Conservation (phyloP, 2,329 filamentous ascomycete species). For the Arthrinium puccinioides region DNA sequence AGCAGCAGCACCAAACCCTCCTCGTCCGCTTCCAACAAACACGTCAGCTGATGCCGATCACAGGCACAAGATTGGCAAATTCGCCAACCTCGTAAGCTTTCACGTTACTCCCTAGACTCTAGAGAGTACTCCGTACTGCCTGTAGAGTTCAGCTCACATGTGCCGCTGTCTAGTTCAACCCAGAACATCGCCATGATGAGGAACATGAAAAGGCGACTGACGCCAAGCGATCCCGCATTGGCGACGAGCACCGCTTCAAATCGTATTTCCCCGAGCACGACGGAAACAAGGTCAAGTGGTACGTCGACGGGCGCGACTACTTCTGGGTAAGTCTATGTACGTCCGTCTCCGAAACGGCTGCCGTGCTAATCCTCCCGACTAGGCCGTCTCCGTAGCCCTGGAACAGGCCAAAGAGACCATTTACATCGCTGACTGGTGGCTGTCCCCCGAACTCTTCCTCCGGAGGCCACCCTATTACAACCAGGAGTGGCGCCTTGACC, state of each 20-base stretch:
- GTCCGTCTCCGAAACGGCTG: neutral
- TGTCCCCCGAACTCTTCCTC: constrained; percentile 82
- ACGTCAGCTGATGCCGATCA: no score
- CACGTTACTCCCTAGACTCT: no score
- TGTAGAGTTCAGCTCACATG: constrained; percentile 7
- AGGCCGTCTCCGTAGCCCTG: constrained; percentile 79
- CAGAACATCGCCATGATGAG: constrained; percentile 88
- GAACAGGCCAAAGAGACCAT: constrained; percentile 87
- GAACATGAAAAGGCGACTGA: constrained; percentile 82
- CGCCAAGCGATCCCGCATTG: constrained; percentile 65
- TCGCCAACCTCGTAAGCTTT: constrained; percentile 51
- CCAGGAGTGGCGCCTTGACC: constrained; percentile 82
- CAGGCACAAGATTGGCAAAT: constrained; percentile 54
- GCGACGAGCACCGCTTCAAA: constrained; percentile 72
- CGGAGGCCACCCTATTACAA: constrained; percentile 75
- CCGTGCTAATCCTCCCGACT: constrained; percentile 4
- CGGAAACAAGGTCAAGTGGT: constrained; percentile 90
- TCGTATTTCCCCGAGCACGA: constrained; percentile 85
- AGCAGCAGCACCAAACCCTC: neutral
- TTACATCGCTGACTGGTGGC: constrained; percentile 96
- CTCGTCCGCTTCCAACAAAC: neutral
- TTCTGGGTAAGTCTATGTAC: constrained; percentile 56
- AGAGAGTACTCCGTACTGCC: neutral
- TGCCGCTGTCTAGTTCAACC: constrained; percentile 53
- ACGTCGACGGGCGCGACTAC: constrained; percentile 91